A percentile compares a stretch with the other conserved stretches of the same genome.
phyloP scores from a whole-genome alignment of 441 rosid species.

The Eruca vesicaria region DNA sequence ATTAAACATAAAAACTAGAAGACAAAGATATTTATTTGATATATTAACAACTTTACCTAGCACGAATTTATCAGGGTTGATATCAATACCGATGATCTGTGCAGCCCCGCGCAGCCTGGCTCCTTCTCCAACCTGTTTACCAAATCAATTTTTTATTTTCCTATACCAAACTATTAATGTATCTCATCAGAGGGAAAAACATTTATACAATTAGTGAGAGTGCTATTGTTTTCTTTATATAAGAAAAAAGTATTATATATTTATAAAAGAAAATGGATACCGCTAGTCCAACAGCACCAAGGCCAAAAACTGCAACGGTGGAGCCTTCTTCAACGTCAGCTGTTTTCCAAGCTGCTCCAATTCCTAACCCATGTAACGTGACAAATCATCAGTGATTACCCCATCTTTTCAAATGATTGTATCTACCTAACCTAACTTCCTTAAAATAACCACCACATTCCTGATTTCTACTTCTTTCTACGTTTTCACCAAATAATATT shows the following conservation, averaged over 20 bases:
- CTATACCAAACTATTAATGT: too few species aligned
- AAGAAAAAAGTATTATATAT: too few species aligned
- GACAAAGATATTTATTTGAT: neutral
- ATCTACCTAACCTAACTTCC: neutral
- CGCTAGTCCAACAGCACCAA: conserved; percentile 67
- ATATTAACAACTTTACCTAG: conserved; percentile 9
- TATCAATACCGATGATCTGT: conserved; percentile 28
- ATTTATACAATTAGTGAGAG: neutral
- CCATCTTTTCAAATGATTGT: neutral
- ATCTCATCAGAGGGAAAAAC: too few species aligned
- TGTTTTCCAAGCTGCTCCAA: conserved; percentile 58
- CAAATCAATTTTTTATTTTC: too few species aligned
- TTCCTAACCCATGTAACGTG: conserved; percentile 33
- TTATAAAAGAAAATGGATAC: conserved; percentile 13
- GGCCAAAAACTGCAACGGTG: conserved; percentile 56
- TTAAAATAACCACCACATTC: neutral
- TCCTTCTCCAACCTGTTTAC: conserved; percentile 31
- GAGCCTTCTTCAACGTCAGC: conserved; percentile 47
- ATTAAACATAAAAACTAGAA: neutral
- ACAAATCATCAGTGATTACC: neutral
- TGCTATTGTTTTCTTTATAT: too few species aligned
- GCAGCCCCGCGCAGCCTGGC: conserved; percentile 21
- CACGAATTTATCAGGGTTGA: conserved; percentile 20
- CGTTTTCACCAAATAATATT: too few species aligned
- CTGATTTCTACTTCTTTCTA: neutral